phyloP scores from a whole-genome alignment of 1,139 yeast genomes.

The Hemisphaericaspora subhashii region DNA sequence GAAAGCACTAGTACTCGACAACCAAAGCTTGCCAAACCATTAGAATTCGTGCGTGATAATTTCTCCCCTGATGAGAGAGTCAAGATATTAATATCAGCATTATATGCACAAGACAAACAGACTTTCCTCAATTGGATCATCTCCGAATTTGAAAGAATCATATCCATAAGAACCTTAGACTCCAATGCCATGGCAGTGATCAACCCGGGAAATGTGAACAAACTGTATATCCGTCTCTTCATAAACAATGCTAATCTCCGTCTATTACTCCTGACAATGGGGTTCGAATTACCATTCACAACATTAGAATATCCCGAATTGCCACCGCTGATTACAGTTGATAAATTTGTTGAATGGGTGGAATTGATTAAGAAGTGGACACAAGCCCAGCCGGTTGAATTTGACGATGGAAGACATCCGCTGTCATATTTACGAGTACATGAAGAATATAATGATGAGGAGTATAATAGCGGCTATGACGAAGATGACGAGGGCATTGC shows the following conservation, averaged over 20 bases:
- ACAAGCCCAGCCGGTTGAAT: constrained; percentile 29
- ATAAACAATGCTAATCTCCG: constrained; percentile 40
- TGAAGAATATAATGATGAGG: constrained; percentile 19
- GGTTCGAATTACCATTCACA: constrained; percentile 41
- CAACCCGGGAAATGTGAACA: constrained; percentile 16
- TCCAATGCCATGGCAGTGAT: constrained; percentile 10
- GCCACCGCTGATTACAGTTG: constrained; percentile 21
- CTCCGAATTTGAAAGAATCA: constrained; percentile 34
- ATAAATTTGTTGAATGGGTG: constrained; percentile 21
- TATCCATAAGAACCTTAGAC: constrained; percentile 22
- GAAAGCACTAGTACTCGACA: constrained; percentile 17
- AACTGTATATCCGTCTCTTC: constrained; percentile 25
- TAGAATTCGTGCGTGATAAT: constrained; percentile 36
- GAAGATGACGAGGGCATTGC: constrained; percentile 31
- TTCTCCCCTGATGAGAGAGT: constrained; percentile 37
- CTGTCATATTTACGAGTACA: constrained; percentile 30
- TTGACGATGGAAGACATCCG: constrained; percentile 47
- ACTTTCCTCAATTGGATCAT: constrained; percentile 44
- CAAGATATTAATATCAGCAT: constrained; percentile 49
- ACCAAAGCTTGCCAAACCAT: constrained; percentile 32
- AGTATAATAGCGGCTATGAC: constrained; percentile 20
- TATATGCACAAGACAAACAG: constrained; percentile 46
- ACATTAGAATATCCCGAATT: constrained; percentile 35
- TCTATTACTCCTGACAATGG: constrained; percentile 29
- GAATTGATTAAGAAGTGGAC: constrained; percentile 35